Conservation (phyloP, 352 stramenopile species). For the Phytophthora sansomeana region DNA sequence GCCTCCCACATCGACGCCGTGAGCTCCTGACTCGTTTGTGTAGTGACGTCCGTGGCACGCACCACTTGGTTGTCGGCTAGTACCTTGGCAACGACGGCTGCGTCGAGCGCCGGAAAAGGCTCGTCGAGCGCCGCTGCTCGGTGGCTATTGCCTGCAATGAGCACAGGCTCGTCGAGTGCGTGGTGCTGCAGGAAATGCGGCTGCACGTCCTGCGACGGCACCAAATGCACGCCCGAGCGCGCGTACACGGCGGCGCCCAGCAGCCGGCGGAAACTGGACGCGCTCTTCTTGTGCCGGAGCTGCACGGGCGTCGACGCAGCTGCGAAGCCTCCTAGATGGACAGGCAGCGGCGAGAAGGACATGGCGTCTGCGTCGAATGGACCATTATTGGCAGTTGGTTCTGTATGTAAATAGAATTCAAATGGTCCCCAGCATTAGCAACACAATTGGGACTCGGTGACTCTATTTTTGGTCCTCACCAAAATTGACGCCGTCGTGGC, state of each 20-base stretch:
- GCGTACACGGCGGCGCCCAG: constrained; percentile 59
- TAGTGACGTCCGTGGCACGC: constrained; percentile 45
- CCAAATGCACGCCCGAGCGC: constrained; percentile 53
- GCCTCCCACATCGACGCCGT: constrained; percentile 42
- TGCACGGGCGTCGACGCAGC: no score
- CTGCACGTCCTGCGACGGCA: constrained; percentile 37
- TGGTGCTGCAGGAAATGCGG: constrained; percentile 52
- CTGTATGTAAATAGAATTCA: constrained; percentile 3
- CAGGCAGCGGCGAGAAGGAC: constrained; percentile 53
- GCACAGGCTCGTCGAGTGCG: constrained; percentile 54
- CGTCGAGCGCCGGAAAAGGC: constrained; percentile 46
- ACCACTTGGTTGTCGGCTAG: constrained; percentile 47
- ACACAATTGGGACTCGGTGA: no score
- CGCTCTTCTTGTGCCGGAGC: constrained; percentile 58
- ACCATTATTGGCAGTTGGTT: constrained; percentile 13
- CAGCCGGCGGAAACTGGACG: constrained; percentile 55
- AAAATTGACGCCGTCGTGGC: constrained; percentile 50
- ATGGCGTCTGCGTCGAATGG: constrained; percentile 33
- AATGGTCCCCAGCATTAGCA: no score
- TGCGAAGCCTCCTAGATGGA: constrained; percentile 41
- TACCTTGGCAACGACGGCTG: constrained; percentile 39
- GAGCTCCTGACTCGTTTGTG: constrained; percentile 48
- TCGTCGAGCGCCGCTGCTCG: constrained; percentile 35
- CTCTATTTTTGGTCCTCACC: constrained; percentile 26
- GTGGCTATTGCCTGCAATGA: constrained; percentile 50